These are phyloP conservation scores for Platanthera zijinensis DNA, from an alignment of 106 monocot species.

Conservation along the genomic window DNA sequence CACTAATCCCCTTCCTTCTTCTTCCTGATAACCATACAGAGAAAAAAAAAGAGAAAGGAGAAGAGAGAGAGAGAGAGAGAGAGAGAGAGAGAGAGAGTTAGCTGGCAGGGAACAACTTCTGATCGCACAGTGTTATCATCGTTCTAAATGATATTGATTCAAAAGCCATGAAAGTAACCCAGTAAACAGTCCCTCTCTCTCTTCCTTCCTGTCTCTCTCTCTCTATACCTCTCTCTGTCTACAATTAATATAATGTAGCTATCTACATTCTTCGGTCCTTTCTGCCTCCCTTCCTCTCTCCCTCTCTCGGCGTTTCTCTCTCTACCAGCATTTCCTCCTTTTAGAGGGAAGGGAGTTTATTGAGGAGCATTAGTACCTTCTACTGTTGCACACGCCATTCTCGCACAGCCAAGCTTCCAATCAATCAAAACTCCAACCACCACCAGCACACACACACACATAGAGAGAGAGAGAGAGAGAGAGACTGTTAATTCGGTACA, in stretches of 20 bases:
- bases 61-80: no score
- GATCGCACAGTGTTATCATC: constrained; percentile 3
- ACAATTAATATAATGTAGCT: no score
- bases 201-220: background rate
- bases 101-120: background rate
- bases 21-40: no score
- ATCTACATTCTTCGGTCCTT: background rate
- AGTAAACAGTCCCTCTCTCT: background rate
- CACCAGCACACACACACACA: background rate
- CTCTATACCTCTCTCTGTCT: no score
- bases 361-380: background rate
- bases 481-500: background rate
- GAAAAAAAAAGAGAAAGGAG: no score
- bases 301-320: background rate
- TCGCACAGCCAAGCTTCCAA: constrained; percentile 3
- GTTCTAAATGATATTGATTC: constrained; percentile 1
- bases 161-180: constrained; percentile 1
- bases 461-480: background rate
- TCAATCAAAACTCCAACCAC: constrained; percentile 9
- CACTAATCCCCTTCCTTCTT: no score
- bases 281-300: background rate
- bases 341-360: background rate
- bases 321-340: background rate
- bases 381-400: constrained; percentile 5
- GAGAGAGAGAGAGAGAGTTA: background rate